Conservation (phyloP, 1,284 basidiomycete genomes). For the Mixia osmundae region DNA sequence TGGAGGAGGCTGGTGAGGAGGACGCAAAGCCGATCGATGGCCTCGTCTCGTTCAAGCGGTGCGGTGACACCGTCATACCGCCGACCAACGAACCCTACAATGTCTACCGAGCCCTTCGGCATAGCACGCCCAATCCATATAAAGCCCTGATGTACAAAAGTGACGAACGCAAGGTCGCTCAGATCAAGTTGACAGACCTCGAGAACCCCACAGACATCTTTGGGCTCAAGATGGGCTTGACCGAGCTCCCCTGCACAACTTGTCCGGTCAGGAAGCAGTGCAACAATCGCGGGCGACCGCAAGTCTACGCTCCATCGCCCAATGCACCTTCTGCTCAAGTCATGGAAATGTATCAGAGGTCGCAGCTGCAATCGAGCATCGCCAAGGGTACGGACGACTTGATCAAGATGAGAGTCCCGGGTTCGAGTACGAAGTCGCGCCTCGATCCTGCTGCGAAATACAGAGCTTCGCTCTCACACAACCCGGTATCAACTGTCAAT, state of each 20-base stretch:
- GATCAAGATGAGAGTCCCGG: neutral
- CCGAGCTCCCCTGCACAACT: slow-evolving; percentile 17
- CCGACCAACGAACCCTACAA: slow-evolving; percentile 8
- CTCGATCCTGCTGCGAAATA: neutral
- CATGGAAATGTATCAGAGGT: neutral
- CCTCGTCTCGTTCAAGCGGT: neutral
- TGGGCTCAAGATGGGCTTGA: slow-evolving; percentile 13
- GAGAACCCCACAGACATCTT: too few relatives aligned
- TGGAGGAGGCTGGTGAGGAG: slow-evolving; percentile 1
- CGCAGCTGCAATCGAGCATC: too few relatives aligned
- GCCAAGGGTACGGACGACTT: neutral
- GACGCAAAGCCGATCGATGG: neutral
- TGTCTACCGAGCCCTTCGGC: slow-evolving; percentile 14
- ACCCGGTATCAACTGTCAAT: neutral
- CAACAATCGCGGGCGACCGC: slow-evolving; percentile 12
- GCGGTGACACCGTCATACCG: slow-evolving; percentile 3
- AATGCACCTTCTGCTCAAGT: neutral
- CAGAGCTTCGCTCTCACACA: neutral
- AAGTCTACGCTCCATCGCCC: neutral
- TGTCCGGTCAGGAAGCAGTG: slow-evolving; percentile 18
- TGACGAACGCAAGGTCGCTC: too few relatives aligned
- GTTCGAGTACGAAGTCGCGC: neutral
- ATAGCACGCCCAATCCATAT: slow-evolving; percentile 8
- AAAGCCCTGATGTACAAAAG: neutral
- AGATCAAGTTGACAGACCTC: too few relatives aligned